A percentile compares a stretch with the other conserved stretches of the same genome.
These are phyloP conservation scores for Trichoderma sp. DNA, from an alignment of 2,329 filamentous ascomycete species.

Conservation along the genomic window DNA sequence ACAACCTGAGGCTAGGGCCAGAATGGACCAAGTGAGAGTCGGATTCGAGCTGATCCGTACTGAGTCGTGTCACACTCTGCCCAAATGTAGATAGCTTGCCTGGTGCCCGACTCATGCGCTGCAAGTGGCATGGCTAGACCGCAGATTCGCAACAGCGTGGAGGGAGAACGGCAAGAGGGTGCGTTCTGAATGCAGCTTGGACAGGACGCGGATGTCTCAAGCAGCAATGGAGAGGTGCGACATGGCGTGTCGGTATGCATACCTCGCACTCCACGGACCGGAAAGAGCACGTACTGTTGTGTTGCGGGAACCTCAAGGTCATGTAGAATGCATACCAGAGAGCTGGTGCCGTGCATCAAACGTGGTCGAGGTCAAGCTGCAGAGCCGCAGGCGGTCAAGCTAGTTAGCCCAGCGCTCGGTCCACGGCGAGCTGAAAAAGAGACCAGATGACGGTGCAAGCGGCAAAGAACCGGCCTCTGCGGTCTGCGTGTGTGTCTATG, in stretches of 20 bases:
- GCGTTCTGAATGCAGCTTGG: neutral
- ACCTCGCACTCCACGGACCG: neutral
- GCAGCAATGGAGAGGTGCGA: neutral
- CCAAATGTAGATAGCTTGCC: slow-evolving; percentile 1
- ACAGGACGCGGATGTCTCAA: neutral
- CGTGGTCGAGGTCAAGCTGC: neutral
- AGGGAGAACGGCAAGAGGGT: neutral
- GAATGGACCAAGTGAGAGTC: slow-evolving; percentile 14
- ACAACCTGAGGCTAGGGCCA: neutral
- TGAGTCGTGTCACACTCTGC: slow-evolving; percentile 1
- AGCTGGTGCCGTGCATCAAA: slow-evolving; percentile 2
- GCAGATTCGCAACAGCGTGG: neutral
- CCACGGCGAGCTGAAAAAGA: slow-evolving; percentile 26
- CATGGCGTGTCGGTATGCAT: neutral
- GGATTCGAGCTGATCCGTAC: slow-evolving; percentile 15
- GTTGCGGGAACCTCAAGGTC: neutral
- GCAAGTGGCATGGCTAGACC: neutral
- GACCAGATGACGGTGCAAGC: slow-evolving; percentile 15
- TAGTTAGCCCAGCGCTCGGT: slow-evolving; percentile 8
- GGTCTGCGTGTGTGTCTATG: neutral
- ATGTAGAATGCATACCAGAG: neutral
- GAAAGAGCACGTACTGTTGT: fast-evolving
- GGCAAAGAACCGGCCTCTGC: neutral
- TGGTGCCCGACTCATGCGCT: slow-evolving; percentile 19
- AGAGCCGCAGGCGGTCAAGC: slow-evolving; percentile 20